phyloP scores from a whole-genome alignment of 257 asterid genomes.

The Coffea canephora region DNA sequence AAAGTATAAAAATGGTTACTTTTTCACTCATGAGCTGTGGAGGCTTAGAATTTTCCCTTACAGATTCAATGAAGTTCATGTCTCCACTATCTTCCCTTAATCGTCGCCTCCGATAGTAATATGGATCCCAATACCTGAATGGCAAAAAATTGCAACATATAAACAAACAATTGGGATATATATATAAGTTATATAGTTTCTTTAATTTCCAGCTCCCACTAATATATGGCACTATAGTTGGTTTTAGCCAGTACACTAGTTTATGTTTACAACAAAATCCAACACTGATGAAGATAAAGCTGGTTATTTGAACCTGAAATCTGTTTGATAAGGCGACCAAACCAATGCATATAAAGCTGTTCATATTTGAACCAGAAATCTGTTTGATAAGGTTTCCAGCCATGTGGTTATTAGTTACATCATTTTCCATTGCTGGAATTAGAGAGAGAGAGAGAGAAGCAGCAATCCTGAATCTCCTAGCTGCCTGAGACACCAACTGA shows the following conservation, averaged over 20 bases:
- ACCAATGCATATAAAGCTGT: background rate
- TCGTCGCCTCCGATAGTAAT: slow-evolving; percentile 74
- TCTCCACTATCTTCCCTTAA: slow-evolving; percentile 53
- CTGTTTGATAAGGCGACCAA: background rate
- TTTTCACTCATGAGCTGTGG: background rate
- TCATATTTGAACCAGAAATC: background rate
- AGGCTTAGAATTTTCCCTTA: slow-evolving; percentile 33
- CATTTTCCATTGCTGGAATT: no score
- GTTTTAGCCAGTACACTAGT: background rate
- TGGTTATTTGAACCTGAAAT: background rate
- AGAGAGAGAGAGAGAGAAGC: background rate
- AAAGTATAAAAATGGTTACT: background rate
- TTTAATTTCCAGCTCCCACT: background rate
- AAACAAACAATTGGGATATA: background rate
- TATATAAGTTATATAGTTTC: background rate
- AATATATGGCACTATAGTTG: background rate
- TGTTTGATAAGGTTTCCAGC: background rate
- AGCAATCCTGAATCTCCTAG: background rate
- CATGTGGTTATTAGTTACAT: background rate
- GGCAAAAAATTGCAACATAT: background rate
- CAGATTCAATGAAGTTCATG: slow-evolving; percentile 95
- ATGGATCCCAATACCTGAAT: slow-evolving; percentile 96
- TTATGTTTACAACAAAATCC: background rate
- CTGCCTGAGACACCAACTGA: background rate
- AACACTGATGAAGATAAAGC: background rate